Evolutionary conservation across 129 eudicot genomes (phyloP).

Genomic region (Chrysanthemum lavandulifolium): DNA sequence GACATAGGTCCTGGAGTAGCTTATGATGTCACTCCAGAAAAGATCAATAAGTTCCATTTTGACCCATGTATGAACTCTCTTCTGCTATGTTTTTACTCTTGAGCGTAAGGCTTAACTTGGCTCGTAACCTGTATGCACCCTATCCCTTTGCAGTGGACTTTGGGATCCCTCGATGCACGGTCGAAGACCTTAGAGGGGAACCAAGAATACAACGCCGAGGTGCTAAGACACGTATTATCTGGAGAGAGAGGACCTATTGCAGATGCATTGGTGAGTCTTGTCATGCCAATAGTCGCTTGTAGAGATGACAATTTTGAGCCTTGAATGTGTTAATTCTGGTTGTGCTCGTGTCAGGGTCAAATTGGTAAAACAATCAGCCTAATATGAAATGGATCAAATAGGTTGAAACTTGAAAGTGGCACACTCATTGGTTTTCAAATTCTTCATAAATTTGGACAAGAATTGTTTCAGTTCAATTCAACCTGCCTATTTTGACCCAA

Average conservation of each 20-base stretch:
- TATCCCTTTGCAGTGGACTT: constrained; percentile 61
- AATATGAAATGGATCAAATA: no score
- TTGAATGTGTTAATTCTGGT: no score
- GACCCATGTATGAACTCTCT: constrained; percentile 56
- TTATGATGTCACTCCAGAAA: constrained; percentile 65
- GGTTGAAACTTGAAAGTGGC: no score
- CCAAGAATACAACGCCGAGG: constrained; percentile 66
- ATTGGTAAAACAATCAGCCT: neutral
- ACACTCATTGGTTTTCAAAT: no score
- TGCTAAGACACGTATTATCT: constrained; percentile 50
- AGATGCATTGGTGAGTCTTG: constrained; percentile 70
- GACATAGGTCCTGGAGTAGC: constrained; percentile 70
- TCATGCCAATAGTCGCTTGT: neutral
- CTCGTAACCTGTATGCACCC: neutral
- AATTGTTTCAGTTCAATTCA: no score
- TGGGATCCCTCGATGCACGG: constrained; percentile 83
- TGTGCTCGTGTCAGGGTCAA: no score
- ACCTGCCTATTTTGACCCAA: no score
- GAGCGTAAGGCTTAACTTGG: neutral
- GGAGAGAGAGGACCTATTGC: constrained; percentile 84
- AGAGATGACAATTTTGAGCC: no score
- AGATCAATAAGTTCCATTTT: constrained; percentile 59
- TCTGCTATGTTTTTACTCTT: neutral
- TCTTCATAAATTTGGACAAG: no score
- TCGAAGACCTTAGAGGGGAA: constrained; percentile 69